Base-by-base conservation (phyloP, 176 grass and related monocot species). In the Calamus simplicifolius region DNA sequence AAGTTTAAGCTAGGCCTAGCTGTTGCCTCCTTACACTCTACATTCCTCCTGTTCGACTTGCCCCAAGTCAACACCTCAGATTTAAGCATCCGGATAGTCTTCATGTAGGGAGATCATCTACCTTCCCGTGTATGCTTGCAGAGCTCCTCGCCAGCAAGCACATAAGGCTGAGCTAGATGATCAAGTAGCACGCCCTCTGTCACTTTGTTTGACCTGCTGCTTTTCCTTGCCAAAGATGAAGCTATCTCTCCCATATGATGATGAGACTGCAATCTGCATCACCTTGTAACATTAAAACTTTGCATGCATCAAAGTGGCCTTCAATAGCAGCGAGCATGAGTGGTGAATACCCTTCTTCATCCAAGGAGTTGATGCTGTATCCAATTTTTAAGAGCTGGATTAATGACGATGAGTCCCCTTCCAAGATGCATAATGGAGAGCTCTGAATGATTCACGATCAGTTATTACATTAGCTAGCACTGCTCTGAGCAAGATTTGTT, bases 381-480 rank as follows among this genome's bases (percentile, higher is more conserved):
- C 75, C 79, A 79, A 79, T 82, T 56, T 87, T 82, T 18, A 87
- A 54, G 50, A 87, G 63, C 51, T 87, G 84, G 17, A 75, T 57
- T 43, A 79, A 6, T 26, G 84, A 75, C 28, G 74, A 63, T 10
- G 68, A 29, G 57, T 87, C 79, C 0, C 79, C 0, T 75, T 82
- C 16, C 59, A 67, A 66, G 79, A 75, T 13, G 84, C 84, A 51
- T 82, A 87, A 58, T 87, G 84, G 15, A 82, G 58, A 58, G 79
- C 74, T 25, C 69, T 71, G 68, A 87, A 87, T 51, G 48, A 25
- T 59, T 25, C 52, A 23, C 63, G 64, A 21, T 59, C 57, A 48
- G 68, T 50, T 56, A 87, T 54, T 14, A 56, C 54, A 52, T 82
- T 60, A 14, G 75, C 67, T 17, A 87, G 69, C 57, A 57, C 65